Conservation (phyloP, 2,329 filamentous ascomycete species). For the Xylaria hypoxylon region DNA sequence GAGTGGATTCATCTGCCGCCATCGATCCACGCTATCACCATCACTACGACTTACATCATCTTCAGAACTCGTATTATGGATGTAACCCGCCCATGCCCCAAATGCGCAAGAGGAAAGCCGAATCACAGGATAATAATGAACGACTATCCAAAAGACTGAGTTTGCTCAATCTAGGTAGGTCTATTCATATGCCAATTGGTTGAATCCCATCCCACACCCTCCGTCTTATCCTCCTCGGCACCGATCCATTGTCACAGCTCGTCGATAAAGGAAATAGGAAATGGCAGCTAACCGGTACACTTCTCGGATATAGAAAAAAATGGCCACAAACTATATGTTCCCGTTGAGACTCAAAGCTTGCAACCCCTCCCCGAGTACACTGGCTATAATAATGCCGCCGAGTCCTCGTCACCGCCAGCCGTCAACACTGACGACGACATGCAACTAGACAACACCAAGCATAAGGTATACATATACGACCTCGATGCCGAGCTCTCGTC, state of each 20-base stretch:
- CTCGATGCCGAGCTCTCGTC: constrained; percentile 85
- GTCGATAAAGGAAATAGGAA: constrained; percentile 37
- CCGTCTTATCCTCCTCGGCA: constrained; percentile 28
- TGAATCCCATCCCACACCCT: constrained; percentile 20
- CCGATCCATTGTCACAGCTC: background rate
- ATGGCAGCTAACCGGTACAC: constrained; percentile 44
- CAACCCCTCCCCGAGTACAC: constrained; percentile 39
- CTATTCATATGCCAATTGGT: constrained; percentile 10
- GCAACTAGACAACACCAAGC: constrained; percentile 86
- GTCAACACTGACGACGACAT: constrained; percentile 67
- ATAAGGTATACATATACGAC: constrained; percentile 91
- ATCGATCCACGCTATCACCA: constrained; percentile 29
- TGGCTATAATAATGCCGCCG: constrained; percentile 26
- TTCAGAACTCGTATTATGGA: constrained; percentile 19
- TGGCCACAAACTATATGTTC: constrained; percentile 73
- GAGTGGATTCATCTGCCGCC: constrained; percentile 34
- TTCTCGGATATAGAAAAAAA: constrained; percentile 63
- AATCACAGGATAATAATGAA: constrained; percentile 72
- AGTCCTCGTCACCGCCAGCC: constrained; percentile 32
- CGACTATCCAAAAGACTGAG: constrained; percentile 87
- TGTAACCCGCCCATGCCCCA: constrained; percentile 43
- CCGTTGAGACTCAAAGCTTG: constrained; percentile 64
- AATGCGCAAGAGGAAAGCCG: constrained; percentile 71
- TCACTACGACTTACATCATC: constrained; percentile 34
- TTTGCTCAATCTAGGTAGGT: constrained; percentile 81